Evolutionary conservation across 352 stramenopile genomes (phyloP), one percentile per base, ranked within the genome.

Genomic region (Phytophthora macrochlamydospora): DNA sequence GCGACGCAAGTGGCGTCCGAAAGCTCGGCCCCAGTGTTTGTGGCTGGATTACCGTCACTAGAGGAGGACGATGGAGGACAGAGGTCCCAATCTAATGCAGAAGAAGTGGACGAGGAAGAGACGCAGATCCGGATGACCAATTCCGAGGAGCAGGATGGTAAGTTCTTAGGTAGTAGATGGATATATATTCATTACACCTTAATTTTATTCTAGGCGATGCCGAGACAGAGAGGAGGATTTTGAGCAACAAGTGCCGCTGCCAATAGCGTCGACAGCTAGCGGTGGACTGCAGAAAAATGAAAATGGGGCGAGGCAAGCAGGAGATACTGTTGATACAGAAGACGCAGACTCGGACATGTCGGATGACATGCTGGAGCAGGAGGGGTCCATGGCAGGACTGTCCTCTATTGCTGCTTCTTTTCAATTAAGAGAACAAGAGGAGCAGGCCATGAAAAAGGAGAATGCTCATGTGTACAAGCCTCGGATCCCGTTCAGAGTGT

Each of bases 91-190:
- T 28, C 56, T 24, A 43, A 52, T 9, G 56, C 60, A 48, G 55
- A 73, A 9, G 77, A 85, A 13, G 72, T 88, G 11, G 85, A 93
- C 45, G 86, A 92, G 58, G 83, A 94, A 31, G 86, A 92, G 74
- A 94, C 86, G 43, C 86, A 94, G 75, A 94, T 94, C 60, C 50
- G 83, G 42, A 92, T 92, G 79, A 87, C 83, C 51, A 65, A 88
- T 31, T 92, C 81, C 0, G 75, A 91, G 58, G 82, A 89, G 14
- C 76, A 75, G 40, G 71, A 83, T 28, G 71, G 74, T 83, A 58
- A 24, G 28, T 43, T 18, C 29, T 24, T 24, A 24, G 18, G 18
- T 24, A 24, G 18, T 24, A 0, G 18, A 24, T 24, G 18, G 18
- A 24, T 24, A 24, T 24, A 24, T 24, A 24, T 24, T 24, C 18